Base-by-base conservation (phyloP, 257 asterid species). In the Gentiana straminea region DNA sequence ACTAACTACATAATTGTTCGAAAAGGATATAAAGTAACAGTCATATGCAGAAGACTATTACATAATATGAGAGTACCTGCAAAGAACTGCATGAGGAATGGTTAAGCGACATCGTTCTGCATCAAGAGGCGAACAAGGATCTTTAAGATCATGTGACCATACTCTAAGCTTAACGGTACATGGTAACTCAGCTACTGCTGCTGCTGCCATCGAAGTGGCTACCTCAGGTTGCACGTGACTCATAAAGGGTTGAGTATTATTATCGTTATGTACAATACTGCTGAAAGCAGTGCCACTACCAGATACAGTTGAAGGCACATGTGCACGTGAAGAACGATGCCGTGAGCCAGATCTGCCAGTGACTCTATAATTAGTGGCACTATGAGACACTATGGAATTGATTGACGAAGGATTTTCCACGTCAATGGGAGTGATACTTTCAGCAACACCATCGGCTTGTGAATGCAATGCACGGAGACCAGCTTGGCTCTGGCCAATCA, bases 161-260 rank as follows among this genome's bases (percentile, higher is more conserved):
- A 91, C 77, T 72, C 94, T 78, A 62, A 91, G 96, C 81, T 85
- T 87, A 73, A 91, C 98, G 10, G 96, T 91, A 77, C 98, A 91
- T 60, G 98, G 98, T 59, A 91, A 75, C 74, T 91, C 98, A 3
- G 98, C 82, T 35, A 96, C 85, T 4, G 98, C 92, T 35, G 96
- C 95, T 53, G 98, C 96, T 61, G 96, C 85, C 67, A 87, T 68
- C 8, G 96, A 84, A 39, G 83, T 70, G 49, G 95, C 94, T 38
- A 88, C 84, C 78, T 91, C 96, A 33, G 95, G 75, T 64, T 84
- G 98, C 56, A 78, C 79, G 74, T 78, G 94, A 68, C 78, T 76
- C 68, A 79, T 63, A 59, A 78, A 70, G 68, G 90, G 79, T 49
- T 80, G 89, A n/a, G 84, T 49, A 70, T 65, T 69, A 51, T 68